Evolutionary conservation across 1,284 basidiomycete genomes (phyloP).

Genomic region (Ceratobasidium theobromae): DNA sequence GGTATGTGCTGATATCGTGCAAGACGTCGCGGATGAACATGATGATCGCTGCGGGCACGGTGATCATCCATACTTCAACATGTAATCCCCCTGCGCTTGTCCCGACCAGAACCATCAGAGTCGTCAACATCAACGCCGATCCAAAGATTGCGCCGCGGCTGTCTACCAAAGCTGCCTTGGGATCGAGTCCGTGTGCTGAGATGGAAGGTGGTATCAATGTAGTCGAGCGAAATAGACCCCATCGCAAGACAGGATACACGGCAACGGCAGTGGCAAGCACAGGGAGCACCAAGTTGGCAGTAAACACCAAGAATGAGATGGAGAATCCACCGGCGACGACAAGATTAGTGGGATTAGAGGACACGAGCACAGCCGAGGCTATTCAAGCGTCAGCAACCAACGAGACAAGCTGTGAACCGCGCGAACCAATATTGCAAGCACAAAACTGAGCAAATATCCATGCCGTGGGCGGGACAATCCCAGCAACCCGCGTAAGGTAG

Average conservation of each 20-base stretch:
- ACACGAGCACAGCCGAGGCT: constrained; percentile 48
- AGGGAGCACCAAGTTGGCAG: constrained; percentile 35
- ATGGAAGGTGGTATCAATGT: constrained; percentile 17
- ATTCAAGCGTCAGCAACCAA: neutral
- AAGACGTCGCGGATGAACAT: constrained; percentile 72
- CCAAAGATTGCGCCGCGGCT: constrained; percentile 54
- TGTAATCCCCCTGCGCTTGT: constrained; percentile 53
- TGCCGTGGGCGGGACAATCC: constrained; percentile 58
- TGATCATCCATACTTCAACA: constrained; percentile 76
- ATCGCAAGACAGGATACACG: constrained; percentile 39
- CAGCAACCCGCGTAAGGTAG: constrained; percentile 77
- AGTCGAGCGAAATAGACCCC: constrained; percentile 42
- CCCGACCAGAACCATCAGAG: constrained; percentile 59
- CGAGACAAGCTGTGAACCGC: neutral
- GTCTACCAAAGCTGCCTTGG: constrained; percentile 51
- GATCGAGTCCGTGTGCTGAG: constrained; percentile 43
- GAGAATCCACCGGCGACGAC: constrained; percentile 48
- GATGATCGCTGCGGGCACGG: constrained; percentile 78
- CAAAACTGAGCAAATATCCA: constrained; percentile 72
- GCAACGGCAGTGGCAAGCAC: constrained; percentile 35
- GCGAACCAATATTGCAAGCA: constrained; percentile 73
- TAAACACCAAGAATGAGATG: constrained; percentile 42
- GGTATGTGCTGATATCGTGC: constrained; percentile 49
- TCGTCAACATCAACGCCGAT: constrained; percentile 50
- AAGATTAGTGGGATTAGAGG: constrained; percentile 51